Evolutionary conservation across 108 stramenopile species (phyloP), one percentile per base, ranked within the genome.

Genomic region (Discostella pseudostelligera): DNA sequence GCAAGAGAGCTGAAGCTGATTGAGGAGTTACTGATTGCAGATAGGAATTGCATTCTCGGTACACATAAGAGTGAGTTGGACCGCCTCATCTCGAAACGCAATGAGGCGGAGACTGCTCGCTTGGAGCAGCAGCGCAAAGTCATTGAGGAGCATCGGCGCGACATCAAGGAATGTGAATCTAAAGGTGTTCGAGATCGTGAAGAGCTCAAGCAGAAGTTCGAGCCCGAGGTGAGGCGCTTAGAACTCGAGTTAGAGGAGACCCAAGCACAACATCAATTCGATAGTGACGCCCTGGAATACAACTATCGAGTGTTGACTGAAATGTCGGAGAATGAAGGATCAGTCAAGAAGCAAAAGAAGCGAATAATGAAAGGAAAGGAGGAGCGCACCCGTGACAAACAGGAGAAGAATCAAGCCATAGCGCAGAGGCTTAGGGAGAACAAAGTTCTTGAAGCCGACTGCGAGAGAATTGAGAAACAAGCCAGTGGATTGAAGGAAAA

Each of bases 381-480:
- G 39, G 59, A 70, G 50, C 65, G 70, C 28, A 62, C 49, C 43
- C 48, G 21, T 11, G 53, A 49, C 1, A 37, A 67, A 11, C 59
- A 78, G 0, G 43, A 37, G 13, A 66, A 71, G 26, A 43, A 70
- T 12, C 54, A 45, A 37, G 69, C 54, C 44, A 59, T 45, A 37
- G 49, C 54, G 29, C 42, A 14, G 44, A 69, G 53, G 8, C 17
- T 49, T 26, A 60, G 62, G 39, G 55, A 66, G 56, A 78, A 78
- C 49, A 39, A 56, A 39, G 42, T 56, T 9, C 64, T 78, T n/a
- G 77, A 78, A 29, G 69, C 37, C 36, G 69, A 66, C 37, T 78
- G 77, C 44, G 77, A 78, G 57, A 64, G 77, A 29, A 78, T 78
- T 9, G 77, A 78, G 59, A 48, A 60, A 39, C 77, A 78, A 57